A percentile compares a stretch with the other conserved stretches of the same genome.
These are phyloP conservation scores for Sporothrix dimorphospora DNA, from an alignment of 2,329 filamentous ascomycete species.

Conservation along the genomic window DNA sequence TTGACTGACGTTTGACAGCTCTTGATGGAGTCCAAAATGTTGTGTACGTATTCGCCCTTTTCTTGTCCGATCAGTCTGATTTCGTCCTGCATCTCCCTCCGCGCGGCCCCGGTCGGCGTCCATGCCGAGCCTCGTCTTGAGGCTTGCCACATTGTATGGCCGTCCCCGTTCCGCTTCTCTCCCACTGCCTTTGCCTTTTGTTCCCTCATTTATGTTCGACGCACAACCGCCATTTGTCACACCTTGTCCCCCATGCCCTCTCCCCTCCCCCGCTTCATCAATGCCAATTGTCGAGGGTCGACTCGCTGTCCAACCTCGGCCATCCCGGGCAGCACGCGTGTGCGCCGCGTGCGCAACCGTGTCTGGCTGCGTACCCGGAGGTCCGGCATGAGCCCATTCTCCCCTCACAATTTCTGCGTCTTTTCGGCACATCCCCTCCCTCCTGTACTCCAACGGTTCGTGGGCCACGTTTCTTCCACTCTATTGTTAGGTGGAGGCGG, in stretches of 20 bases:
- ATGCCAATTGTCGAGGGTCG: neutral
- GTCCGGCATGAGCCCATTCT: neutral
- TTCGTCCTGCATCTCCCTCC: neutral
- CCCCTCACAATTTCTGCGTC: neutral
- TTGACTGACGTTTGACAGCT: conserved; percentile 42
- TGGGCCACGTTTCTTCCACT: neutral
- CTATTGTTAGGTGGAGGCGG: conserved; percentile 2
- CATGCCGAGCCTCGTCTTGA: neutral
- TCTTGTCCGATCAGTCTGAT: neutral
- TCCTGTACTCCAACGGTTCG: neutral
- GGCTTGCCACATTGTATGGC: neutral
- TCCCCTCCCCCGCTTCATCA: neutral
- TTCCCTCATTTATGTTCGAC: neutral
- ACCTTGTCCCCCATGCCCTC: neutral
- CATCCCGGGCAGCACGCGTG: neutral
- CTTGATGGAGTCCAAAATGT: conserved; percentile 44
- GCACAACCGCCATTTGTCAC: neutral
- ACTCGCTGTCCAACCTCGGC: neutral
- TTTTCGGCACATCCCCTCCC: neutral
- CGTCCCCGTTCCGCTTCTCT: neutral
- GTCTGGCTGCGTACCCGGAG: neutral
- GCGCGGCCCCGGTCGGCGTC: neutral
- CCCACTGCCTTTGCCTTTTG: neutral
- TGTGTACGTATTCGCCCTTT: conserved; percentile 33
- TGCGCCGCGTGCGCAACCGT: neutral